Evolutionary conservation across 768 basidiomycete species (phyloP), one percentile per base, ranked within the genome.

Genomic region (Cystobasidium tubakii): DNA sequence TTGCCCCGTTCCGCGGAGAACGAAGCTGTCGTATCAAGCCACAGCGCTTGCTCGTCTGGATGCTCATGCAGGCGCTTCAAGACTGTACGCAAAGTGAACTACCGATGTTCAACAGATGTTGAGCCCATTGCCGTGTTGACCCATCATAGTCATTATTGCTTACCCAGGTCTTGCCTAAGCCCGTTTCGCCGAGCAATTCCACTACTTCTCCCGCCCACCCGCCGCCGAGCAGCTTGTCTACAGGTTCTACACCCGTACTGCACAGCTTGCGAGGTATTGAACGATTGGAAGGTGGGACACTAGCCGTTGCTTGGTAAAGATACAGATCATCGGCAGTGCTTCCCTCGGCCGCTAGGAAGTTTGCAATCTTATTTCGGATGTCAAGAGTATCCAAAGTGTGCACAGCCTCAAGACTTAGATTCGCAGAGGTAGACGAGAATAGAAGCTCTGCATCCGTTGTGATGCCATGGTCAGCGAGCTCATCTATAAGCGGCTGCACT

Each of bases 21-120:
- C 10, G 63, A 31, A 17, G 63, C 25, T 39, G 63, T 65, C 10
- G 63, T 65, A 46, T 65, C 63, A 13, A 65, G 63, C 63, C 63
- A 65, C 6, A 65, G 63, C 10, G 63, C 63, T 13, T 42, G 36
- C 21, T 39, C 63, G 10, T 23, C 34, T 29, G 63, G 63, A 46
- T 39, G 43, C 25, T 65, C 63, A 29, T 25, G 25, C 21, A 65
- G 63, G 63, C 15, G 34, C 3, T 36, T 39, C 33, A 65, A 29
- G 31, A 65, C 63, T 19, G 63, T 65, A 39, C 36, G 63, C 17
- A 65, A 33, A 46, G 39, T 33, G 36, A 65, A 27, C 63, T 65
- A 29, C 13, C 19, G 31, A 42, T n/a, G 31, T 63, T 42, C 7
- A n/a, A n/a, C n/a, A n/a, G n/a, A n/a, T n/a, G n/a, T n/a, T n/a